A percentile compares a stretch with the other conserved stretches of the same genome.
phyloP scores from a whole-genome alignment of 805 yeast genomes.

The Zygotorulaspora florentina region DNA sequence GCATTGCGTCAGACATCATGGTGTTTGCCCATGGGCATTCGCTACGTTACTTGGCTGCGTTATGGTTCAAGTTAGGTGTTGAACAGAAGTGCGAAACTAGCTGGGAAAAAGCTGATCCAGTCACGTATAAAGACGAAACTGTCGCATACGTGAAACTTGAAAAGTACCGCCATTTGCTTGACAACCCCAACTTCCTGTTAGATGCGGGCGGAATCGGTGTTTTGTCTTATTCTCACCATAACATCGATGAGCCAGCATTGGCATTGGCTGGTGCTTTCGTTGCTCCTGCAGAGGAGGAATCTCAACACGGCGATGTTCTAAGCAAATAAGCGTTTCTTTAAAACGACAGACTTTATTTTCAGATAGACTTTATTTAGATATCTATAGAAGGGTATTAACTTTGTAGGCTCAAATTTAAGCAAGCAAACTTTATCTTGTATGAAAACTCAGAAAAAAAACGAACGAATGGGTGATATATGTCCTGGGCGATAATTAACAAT shows the following conservation, averaged over 20 bases:
- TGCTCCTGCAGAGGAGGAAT: slow-evolving; percentile 61
- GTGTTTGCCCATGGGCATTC: slow-evolving; percentile 94
- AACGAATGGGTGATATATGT: slow-evolving; percentile 5
- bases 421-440: neutral
- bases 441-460: slow-evolving; percentile 6
- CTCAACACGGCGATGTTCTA: slow-evolving; percentile 27
- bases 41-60: slow-evolving; percentile 78
- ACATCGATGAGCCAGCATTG: slow-evolving; percentile 81
- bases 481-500: neutral
- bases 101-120: slow-evolving; percentile 18
- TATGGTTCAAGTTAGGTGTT: slow-evolving; percentile 61
- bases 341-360: slow-evolving; percentile 4
- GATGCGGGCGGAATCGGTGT: slow-evolving; percentile 97
- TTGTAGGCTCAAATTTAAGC: slow-evolving; percentile 1
- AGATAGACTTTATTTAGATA: slow-evolving; percentile 7
- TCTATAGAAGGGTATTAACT: slow-evolving; percentile 4
- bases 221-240: slow-evolving; percentile 81
- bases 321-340: neutral
- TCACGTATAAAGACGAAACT: slow-evolving; percentile 28
- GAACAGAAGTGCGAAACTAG: slow-evolving; percentile 27
- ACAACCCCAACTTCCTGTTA: slow-evolving; percentile 75
- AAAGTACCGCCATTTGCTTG: slow-evolving; percentile 36
- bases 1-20: slow-evolving; percentile 63
- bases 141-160: slow-evolving; percentile 35
- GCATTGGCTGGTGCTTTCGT: slow-evolving; percentile 78